Percentiles rank a stretch among this genome's conserved stretches.
Conservation (phyloP, 495 filamentous ascomycete species). For the Aspergillus ellipticus region DNA sequence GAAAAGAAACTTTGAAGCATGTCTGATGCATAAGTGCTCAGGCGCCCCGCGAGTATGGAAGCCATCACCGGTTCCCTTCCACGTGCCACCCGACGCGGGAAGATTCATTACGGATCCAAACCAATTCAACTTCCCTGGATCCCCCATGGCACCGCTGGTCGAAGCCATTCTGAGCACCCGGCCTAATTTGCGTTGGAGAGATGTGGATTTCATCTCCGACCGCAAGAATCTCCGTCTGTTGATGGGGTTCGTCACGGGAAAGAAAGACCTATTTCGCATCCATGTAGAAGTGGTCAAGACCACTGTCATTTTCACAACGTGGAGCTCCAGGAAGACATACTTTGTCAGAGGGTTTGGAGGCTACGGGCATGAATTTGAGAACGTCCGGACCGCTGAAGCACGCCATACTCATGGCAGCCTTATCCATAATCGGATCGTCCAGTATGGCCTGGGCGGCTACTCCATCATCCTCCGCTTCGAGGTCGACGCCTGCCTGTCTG, state of each 20-base stretch:
- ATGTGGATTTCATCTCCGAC: conserved; percentile 3
- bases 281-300: not conserved
- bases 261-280: not conserved
- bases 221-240: conserved; percentile 1
- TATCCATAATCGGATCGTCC: not conserved
- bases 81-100: not conserved
- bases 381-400: not conserved
- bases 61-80: not conserved
- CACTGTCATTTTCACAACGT: not conserved
- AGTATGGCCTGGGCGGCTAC: not conserved
- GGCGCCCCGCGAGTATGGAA: conserved; percentile 1
- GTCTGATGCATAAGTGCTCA: not conserved
- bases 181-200: not conserved
- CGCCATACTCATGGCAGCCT: not conserved
- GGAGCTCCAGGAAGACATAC: not conserved
- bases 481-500: conserved; percentile 2
- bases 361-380: conserved; percentile 5
- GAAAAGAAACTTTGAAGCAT: not conserved
- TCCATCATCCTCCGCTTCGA: conserved; percentile 1
- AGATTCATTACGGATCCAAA: not conserved
- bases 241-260: not conserved
- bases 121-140: not conserved
- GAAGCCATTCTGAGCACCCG: not conserved
- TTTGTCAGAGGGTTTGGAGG: not conserved
- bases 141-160: conserved; percentile 3